Conservation (phyloP, 2,329 filamentous ascomycete genomes). For the Phaeosphaeria sp. region DNA sequence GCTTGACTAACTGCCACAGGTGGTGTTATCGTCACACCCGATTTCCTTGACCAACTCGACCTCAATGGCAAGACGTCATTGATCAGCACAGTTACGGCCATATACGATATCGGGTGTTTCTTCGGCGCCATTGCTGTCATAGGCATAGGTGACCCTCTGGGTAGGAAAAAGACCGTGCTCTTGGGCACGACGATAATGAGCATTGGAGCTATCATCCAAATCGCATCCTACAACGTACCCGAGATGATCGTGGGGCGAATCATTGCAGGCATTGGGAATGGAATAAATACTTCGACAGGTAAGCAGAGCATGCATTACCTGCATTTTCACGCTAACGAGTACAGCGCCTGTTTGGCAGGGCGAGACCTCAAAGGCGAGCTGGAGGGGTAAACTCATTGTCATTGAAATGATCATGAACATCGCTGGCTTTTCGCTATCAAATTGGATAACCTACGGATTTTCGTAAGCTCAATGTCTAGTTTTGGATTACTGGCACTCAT, state of each 20-base stretch:
- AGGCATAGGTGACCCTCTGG: conserved; percentile 56
- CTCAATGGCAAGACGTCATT: conserved; percentile 52
- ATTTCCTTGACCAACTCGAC: conserved; percentile 59
- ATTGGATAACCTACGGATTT: conserved; percentile 62
- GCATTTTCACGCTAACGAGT: background rate
- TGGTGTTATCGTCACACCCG: conserved; percentile 61
- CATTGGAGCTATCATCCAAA: conserved; percentile 57
- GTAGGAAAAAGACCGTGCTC: conserved; percentile 57
- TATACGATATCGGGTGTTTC: conserved; percentile 68
- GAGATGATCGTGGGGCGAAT: conserved; percentile 61
- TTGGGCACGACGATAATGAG: conserved; percentile 58
- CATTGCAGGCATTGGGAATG: conserved; percentile 58
- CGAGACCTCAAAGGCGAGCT: conserved; percentile 56
- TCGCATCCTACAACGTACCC: conserved; percentile 53
- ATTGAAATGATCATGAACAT: conserved; percentile 61
- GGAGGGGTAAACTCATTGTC: conserved; percentile 55
- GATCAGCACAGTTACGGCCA: conserved; percentile 60
- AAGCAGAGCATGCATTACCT: background rate
- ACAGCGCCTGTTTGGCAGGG: conserved; percentile 60
- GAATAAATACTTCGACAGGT: conserved; percentile 56
- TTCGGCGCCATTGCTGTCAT: conserved; percentile 59
- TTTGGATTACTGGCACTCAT: conserved; percentile 1
- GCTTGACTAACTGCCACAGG: conserved; percentile 33
- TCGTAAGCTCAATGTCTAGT: conserved; percentile 43
- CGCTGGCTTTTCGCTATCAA: conserved; percentile 57